Evolutionary conservation across 345 rosid species (phyloP).

Genomic region (Salix suchowensis): DNA sequence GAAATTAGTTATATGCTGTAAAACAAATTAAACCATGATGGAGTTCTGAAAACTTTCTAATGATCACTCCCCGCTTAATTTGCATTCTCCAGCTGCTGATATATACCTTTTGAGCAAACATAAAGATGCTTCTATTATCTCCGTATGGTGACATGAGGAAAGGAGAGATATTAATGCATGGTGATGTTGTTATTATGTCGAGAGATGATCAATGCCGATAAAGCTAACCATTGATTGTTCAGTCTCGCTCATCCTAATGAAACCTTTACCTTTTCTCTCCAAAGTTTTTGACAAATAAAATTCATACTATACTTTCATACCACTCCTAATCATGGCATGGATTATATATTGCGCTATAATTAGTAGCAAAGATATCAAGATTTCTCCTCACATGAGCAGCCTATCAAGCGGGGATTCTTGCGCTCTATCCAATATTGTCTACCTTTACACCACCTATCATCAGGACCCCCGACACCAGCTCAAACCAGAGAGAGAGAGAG

Average conservation of each 20-base stretch:
- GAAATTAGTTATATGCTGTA: neutral
- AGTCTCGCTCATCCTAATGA: neutral
- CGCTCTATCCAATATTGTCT: conserved; percentile 5
- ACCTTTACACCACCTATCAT: conserved; percentile 41
- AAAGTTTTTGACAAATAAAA: conserved; percentile 30
- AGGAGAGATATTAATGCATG: neutral
- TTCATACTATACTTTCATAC: conserved; percentile 28
- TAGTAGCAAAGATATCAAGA: conserved; percentile 24
- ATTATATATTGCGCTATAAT: conserved; percentile 26
- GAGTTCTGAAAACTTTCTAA: neutral
- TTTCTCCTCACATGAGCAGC: conserved; percentile 20
- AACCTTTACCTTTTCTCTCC: conserved; percentile 2
- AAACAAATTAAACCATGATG: neutral
- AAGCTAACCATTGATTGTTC: neutral
- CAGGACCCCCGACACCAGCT: conserved; percentile 26
- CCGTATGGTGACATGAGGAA: neutral
- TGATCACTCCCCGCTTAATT: neutral
- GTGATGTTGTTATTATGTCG: conserved; percentile 6
- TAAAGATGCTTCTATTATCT: neutral
- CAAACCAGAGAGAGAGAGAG: conserved; percentile 3
- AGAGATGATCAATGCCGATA: conserved; percentile 3
- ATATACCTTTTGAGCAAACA: neutral
- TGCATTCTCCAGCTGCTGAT: conserved; percentile 1
- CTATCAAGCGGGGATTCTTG: conserved; percentile 19
- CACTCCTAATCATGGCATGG: conserved; percentile 41